A percentile compares a stretch with the other conserved stretches of the same genome.
Evolutionary conservation across 768 basidiomycete species (phyloP).

Genomic region (Lactifluus volemus): DNA sequence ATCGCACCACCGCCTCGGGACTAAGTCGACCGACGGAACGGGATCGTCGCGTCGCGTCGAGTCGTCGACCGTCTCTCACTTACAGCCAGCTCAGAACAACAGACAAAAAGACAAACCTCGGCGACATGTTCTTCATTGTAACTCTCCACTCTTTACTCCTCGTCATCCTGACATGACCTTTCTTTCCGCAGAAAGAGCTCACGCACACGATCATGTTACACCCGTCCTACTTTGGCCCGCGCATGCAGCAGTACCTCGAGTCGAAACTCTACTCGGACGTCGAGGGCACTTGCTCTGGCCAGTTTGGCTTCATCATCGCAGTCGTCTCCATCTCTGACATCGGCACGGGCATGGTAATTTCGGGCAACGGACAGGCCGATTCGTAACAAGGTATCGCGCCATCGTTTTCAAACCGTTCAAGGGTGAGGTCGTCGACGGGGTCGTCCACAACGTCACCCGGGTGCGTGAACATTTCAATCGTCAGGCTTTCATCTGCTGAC

Average conservation of each 20-base stretch:
- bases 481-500: background rate
- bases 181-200: slow-evolving; percentile 71
- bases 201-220: slow-evolving; percentile 97
- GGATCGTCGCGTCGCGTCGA: too few relatives aligned
- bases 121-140: slow-evolving; percentile 17
- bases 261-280: slow-evolving; percentile 93
- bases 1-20: too few relatives aligned
- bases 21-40: too few relatives aligned
- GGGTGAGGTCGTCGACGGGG: slow-evolving; percentile 95
- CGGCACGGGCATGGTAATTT: slow-evolving; percentile 85
- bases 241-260: slow-evolving; percentile 88
- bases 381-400: slow-evolving; percentile 87
- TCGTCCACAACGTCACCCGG: slow-evolving; percentile 93
- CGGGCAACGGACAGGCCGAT: slow-evolving; percentile 94
- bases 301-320: slow-evolving; percentile 91
- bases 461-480: slow-evolving; percentile 34
- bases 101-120: too few relatives aligned
- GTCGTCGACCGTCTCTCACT: too few relatives aligned
- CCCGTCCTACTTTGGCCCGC: slow-evolving; percentile 96
- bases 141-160: background rate
- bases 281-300: slow-evolving; percentile 94
- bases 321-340: slow-evolving; percentile 87
- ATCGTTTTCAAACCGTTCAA: slow-evolving; percentile 99
- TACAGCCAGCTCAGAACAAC: background rate
- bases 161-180: background rate